Evolutionary conservation across 106 monocot species (phyloP), one percentile per base, ranked within the genome.

Genomic region (Allium sativum): DNA sequence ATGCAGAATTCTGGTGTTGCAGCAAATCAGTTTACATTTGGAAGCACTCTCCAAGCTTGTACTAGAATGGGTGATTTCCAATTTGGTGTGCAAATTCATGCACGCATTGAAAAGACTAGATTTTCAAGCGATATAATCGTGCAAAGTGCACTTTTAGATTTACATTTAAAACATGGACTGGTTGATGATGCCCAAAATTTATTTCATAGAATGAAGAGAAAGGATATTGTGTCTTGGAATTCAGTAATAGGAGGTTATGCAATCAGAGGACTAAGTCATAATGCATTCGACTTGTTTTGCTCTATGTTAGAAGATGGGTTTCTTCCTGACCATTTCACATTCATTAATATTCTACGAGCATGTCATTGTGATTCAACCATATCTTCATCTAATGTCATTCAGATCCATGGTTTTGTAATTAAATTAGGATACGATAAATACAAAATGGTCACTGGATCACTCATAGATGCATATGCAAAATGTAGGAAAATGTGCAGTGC

Each of bases 381-480:
- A 71, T 17, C 20, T 60, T 61, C 43, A 45, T 18, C 19, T 10
- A 65, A 62, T 71, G 76, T 82, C 18, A 51, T 58, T 41, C 82
- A 80, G 59, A 61, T 82, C 51, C 93, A 89, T 72, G 65, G 62
- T 42, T 61, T 80, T 12, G 21, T 89, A 61, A 59, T 80, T 45
- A 78, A 78, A 53, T 62, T 70, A 50, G 93, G 88, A 21, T 80
- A 66, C 56, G 44, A 46, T 17, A 20, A 44, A 66, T 61, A 89
- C 47, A 20, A 12, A 40, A 19, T 80, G 31, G 85, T 80, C 43
- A 56, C 53, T 58, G 82, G 85, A 64, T 85, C 93, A 47, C 62
- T 93, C 7, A 80, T 93, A 60, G 78, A 93, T 74, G 83, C 85
- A 50, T 95, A 95, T 77, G 90, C 81, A 64, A 95, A 87, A 77